These are phyloP conservation scores for Phaeodactylum tricornutum DNA, from an alignment of 108 stramenopile species.

Conservation along the genomic window DNA sequence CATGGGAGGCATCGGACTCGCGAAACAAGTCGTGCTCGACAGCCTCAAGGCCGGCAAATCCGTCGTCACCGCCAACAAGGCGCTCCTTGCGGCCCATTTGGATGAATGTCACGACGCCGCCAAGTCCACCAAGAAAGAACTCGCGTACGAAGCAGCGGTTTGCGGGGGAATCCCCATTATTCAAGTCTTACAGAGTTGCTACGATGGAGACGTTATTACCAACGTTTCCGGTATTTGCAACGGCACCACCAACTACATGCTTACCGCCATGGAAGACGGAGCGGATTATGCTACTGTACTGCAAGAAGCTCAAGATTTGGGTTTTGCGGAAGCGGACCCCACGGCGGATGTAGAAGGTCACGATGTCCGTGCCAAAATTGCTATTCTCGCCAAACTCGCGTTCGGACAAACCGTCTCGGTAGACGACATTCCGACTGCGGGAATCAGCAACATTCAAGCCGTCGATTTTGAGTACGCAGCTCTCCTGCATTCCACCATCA, in stretches of 20 bases:
- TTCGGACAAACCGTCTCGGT: slow-evolving; percentile 68
- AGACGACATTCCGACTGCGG: slow-evolving; percentile 57
- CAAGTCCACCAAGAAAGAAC: slow-evolving; percentile 11
- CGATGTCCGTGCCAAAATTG: slow-evolving; percentile 88
- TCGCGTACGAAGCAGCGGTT: slow-evolving; percentile 77
- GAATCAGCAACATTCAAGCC: slow-evolving; percentile 60
- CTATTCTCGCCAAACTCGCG: slow-evolving; percentile 80
- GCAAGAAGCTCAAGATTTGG: slow-evolving; percentile 70
- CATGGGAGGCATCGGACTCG: slow-evolving; percentile 53
- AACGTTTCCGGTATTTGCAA: slow-evolving; percentile 65
- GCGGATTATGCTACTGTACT: slow-evolving; percentile 54
- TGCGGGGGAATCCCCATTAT: slow-evolving; percentile 84
- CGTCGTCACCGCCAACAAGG: slow-evolving; percentile 83
- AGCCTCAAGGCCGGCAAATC: slow-evolving; percentile 40
- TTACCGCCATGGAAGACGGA: slow-evolving; percentile 60
- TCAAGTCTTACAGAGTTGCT: slow-evolving; percentile 50
- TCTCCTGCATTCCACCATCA: slow-evolving; percentile 80
- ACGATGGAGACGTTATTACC: slow-evolving; percentile 57
- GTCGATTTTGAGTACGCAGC: slow-evolving; percentile 86
- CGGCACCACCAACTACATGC: slow-evolving; percentile 83
- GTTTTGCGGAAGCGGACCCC: slow-evolving; percentile 73
- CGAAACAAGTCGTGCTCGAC: slow-evolving; percentile 45
- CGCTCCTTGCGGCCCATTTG: slow-evolving; percentile 61
- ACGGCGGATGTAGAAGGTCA: slow-evolving; percentile 86
- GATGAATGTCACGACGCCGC: slow-evolving; percentile 29